Evolutionary conservation across 352 stramenopile genomes (phyloP), one percentile per base, ranked within the genome.

Genomic region (Globisporangium barbulae): DNA sequence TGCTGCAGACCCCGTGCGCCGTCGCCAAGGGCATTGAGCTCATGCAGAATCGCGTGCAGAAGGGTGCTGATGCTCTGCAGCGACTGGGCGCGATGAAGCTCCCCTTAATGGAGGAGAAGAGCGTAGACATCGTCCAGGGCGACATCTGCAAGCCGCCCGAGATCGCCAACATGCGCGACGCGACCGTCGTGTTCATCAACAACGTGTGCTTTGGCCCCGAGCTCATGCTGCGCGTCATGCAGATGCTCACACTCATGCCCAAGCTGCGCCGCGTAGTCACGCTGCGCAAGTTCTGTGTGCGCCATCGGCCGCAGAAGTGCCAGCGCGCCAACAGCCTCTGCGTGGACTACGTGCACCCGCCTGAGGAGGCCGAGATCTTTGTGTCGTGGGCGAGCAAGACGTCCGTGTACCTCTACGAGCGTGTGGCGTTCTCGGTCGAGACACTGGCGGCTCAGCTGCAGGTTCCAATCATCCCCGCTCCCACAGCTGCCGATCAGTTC

Each of bases 181-280:
- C 85, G 22, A 93, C 85, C 0, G 85, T 94, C 44, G 77, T 93
- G 47, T 94, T 94, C 61, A 91, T 94, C 65, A 94, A 94, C 70
- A 94, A 94, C 60, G 85, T 94, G 17, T 86, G 86, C 69, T 93
- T 94, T 44, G 79, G 82, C 0, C 85, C 85, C 17, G 73, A 77
- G 50, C 75, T 93, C 44, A 93, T 94, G 85, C 68, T 88, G 31
- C 81, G 85, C 21, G 76, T 93, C 21, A 69, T 88, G 63, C 69
- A 78, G 44, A 75, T 92, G 65, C 72, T 94, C 25, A 81, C 72
- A 45, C 53, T 65, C 35, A 83, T 94, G 70, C 62, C 75, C 5
- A 83, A 90, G 6, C 64, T 94, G 28, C 73, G 75, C 7, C 82
- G 83, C 21, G 69, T 94, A 22, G 76, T 94, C 21, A 91, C 80